phyloP scores from a whole-genome alignment of 345 rosid genomes.

The Corymbia maculata region DNA sequence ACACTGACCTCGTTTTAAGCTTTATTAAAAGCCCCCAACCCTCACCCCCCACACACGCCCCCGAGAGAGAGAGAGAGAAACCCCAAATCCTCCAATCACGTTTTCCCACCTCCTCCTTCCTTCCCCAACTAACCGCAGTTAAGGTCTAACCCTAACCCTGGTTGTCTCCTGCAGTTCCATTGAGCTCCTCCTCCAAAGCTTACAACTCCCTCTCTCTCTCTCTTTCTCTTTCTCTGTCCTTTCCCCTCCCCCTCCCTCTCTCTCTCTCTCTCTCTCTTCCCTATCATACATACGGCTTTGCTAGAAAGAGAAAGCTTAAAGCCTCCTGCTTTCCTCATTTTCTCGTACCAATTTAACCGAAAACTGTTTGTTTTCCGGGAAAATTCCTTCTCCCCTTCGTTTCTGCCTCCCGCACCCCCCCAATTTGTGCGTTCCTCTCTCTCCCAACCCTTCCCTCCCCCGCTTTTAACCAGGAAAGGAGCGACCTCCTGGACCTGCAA shows the following conservation, averaged over 20 bases:
- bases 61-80: not conserved
- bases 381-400: not conserved
- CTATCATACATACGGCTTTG: not conserved
- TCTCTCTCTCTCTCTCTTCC: too few species aligned
- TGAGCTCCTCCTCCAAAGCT: not conserved
- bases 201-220: not conserved
- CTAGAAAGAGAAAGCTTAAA: not conserved
- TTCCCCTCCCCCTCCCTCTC: accelerated
- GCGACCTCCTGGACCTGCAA: not conserved
- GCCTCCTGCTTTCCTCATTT: not conserved
- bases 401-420: not conserved
- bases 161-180: not conserved
- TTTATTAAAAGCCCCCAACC: not conserved
- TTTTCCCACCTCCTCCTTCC: not conserved
- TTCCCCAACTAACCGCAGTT: conserved; percentile 20
- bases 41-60: not conserved
- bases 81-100: not conserved
- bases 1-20: not conserved
- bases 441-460: not conserved
- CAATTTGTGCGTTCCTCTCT: not conserved
- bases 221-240: not conserved
- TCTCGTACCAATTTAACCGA: not conserved
- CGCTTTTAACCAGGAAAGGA: not conserved
- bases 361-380: not conserved
- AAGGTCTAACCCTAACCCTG: conserved; percentile 21